Evolutionary conservation across 352 stramenopile species (phyloP), one percentile per base, ranked within the genome.

Genomic region (Phytophthora ramorum): DNA sequence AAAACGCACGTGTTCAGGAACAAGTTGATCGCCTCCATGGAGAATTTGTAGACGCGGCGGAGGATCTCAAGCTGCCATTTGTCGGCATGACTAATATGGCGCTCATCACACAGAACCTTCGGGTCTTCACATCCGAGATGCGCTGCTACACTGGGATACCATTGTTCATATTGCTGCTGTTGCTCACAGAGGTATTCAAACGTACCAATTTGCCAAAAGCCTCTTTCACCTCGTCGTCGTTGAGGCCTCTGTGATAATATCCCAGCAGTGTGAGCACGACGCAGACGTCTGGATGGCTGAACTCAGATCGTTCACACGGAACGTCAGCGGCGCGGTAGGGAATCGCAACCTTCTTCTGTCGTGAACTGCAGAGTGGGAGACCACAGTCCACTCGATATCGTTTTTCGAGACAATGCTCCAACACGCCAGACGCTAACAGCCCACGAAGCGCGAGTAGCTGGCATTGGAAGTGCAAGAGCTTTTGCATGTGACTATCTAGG

Each of bases 261-360:
- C 81, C 79, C 0, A 97, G 69, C 12, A 95, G 17, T 4, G 91
- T 97, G 4, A 97, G 75, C 7, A 78, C 62, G 40, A 98, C 89
- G 20, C 82, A 83, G 26, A 91, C 81, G 58, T 97, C 90, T 8
- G 91, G 93, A 45, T 98, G 91, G 40, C 85, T 91, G 73, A 96
- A 98, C 60, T 98, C 93, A 2, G 83, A 85, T 3, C 90, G 73
- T 30, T 94, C 78, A 2, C 83, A 79, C 5, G 90, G 91, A 9
- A 95, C 87, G 66, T 97, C 89, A 3, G 87, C 87, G 13, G 83
- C 90, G 55, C 81, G 75, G 56, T 96, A 98, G 19, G 91, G 93
- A 16, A 98, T 87, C 8, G 87, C 91, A 24, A 98, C 73, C n/a
- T 74, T 69, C 62, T 96, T 97, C 0, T 2, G 28, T 28, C 85